Evolutionary conservation across 176 grass and related monocot genomes (phyloP), one percentile per base, ranked within the genome.

Genomic region (Triticum turgidum): DNA sequence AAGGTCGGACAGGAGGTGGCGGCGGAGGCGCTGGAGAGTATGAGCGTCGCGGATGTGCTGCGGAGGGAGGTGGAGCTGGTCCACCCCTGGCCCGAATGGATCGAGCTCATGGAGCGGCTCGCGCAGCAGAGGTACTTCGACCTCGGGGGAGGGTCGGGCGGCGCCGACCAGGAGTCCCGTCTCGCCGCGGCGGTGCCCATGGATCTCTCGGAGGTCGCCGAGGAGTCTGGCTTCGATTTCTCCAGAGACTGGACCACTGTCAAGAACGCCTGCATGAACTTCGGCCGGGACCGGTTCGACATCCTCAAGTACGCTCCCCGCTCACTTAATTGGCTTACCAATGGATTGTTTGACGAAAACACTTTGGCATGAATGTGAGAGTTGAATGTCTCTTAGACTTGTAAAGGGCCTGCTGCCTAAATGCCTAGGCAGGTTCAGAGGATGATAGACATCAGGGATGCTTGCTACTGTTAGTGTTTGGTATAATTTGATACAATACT

Each of bases 41-140:
- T 84, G 77, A 90, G 80, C 80, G 80, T 95, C 80, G 69, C 7
- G 42, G 93, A 98, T 27, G 90, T 94, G 29, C 65, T 93, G 7
- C 86, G 85, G 88, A 88, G 89, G 84, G 91, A 95, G 84, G 90
- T 98, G 90, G 93, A 98, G 75, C 84, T 98, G 79, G 96, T 95
- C 51, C 96, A 98, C 83, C 96, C 93, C 12, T 98, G 96, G 96
- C 93, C 93, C 11, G 96, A 98, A 42, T 98, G 93, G 96, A 98
- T 95, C 27, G 93, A 95, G 61, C 84, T 98, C 42, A 98, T 98
- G 91, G 96, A 98, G 78, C 85, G 86, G 38, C 88, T 98, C 5
- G 93, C 86, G 11, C 92, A 92, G 81, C 91, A 95, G 79, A 90
- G 88, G 76, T 95, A 95, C 84, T 94, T 95, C 83, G 91, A 98